These are phyloP conservation scores for Senna tora DNA, from an alignment of 306 rosid species.

Conservation along the genomic window DNA sequence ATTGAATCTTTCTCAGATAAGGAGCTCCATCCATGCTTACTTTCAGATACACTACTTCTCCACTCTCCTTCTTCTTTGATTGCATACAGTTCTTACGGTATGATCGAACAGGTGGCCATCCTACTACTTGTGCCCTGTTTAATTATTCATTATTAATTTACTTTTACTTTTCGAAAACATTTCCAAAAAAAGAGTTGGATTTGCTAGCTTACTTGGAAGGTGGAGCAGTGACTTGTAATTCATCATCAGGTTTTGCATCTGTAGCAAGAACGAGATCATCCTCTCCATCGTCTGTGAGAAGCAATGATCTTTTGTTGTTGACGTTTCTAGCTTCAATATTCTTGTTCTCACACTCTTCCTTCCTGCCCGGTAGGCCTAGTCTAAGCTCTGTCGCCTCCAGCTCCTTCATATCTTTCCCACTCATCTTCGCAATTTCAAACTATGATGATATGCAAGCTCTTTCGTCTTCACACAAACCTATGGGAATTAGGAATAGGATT, in stretches of 20 bases:
- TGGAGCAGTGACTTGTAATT: slow-evolving; percentile 28
- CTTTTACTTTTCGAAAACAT: too few relatives aligned
- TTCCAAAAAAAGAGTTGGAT: not conserved
- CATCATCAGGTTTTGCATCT: not conserved
- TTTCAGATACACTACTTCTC: slow-evolving; percentile 37
- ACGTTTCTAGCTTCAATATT: slow-evolving; percentile 9
- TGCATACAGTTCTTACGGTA: slow-evolving; percentile 47
- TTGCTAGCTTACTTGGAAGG: slow-evolving; percentile 58
- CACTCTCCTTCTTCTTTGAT: slow-evolving; percentile 29
- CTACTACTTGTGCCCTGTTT: slow-evolving; percentile 53
- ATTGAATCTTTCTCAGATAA: slow-evolving; percentile 52
- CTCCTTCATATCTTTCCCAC: slow-evolving; percentile 40
- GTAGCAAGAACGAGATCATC: not conserved
- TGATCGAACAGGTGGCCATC: slow-evolving; percentile 62
- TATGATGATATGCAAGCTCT: not conserved
- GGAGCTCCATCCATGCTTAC: slow-evolving; percentile 70
- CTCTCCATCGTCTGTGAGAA: not conserved
- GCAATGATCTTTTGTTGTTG: slow-evolving; percentile 49
- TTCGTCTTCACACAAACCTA: too few relatives aligned
- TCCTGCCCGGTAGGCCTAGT: slow-evolving; percentile 45
- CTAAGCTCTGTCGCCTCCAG: slow-evolving; percentile 64
- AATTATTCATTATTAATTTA: too few relatives aligned
- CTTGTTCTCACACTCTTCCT: too few relatives aligned
- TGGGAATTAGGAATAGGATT: too few relatives aligned
- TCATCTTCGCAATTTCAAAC: not conserved